Percentiles rank a stretch among this genome's conserved stretches.
phyloP scores from a whole-genome alignment of 2,329 filamentous ascomycete species.

The Alternaria brassicicola region DNA sequence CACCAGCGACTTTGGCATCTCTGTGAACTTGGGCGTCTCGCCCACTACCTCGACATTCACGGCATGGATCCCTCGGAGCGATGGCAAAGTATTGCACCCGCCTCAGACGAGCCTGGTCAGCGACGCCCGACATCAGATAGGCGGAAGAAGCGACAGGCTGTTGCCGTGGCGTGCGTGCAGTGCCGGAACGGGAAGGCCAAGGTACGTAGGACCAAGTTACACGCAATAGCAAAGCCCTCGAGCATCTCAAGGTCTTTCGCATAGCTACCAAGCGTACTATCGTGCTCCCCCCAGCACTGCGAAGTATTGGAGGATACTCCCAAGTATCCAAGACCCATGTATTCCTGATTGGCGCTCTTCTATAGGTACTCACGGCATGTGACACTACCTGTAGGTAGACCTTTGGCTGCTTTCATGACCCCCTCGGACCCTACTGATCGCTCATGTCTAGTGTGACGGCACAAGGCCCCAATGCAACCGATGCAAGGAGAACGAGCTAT shows the following conservation, averaged over 20 bases:
- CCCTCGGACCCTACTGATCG: not conserved
- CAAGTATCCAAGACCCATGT: not conserved
- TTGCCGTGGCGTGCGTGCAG: constrained; percentile 32
- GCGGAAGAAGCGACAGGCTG: constrained; percentile 28
- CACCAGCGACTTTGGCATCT: constrained; percentile 1
- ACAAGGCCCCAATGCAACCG: constrained; percentile 28
- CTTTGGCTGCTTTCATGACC: not conserved
- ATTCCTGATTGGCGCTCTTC: constrained; percentile 4
- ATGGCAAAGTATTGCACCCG: constrained; percentile 34
- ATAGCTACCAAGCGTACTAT: not conserved
- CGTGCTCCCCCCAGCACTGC: not conserved
- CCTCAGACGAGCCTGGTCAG: constrained; percentile 29
- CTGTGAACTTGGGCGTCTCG: not conserved
- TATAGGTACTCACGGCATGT: constrained; percentile 12
- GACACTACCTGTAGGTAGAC: constrained; percentile 15
- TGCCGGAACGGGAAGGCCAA: constrained; percentile 35
- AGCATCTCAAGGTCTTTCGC: not conserved
- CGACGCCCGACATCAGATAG: constrained; percentile 24
- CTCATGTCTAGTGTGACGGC: constrained; percentile 29
- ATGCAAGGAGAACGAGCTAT: constrained; percentile 25
- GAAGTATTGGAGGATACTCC: not conserved
- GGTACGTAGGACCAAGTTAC: constrained; percentile 20
- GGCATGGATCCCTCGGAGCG: constrained; percentile 30
- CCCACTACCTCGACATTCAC: not conserved
- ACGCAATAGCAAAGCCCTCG: not conserved